Evolutionary conservation across 805 yeast genomes (phyloP).

Genomic region (Spathaspora girioi): DNA sequence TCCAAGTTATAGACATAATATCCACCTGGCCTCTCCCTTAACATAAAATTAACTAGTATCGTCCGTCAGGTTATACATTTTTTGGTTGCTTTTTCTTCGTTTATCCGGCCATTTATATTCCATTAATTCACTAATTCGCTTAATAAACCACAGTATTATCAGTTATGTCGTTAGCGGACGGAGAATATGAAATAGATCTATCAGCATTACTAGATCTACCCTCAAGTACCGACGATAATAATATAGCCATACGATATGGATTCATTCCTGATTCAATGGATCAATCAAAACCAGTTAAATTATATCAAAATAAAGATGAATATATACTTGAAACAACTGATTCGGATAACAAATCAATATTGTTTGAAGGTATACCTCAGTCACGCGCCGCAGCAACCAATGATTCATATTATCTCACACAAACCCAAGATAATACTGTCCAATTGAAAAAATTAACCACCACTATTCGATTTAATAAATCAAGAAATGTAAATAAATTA

Average conservation of each 20-base stretch:
- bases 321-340: slow-evolving; percentile 28
- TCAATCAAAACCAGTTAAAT: slow-evolving; percentile 25
- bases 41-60: too few species aligned
- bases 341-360: slow-evolving; percentile 18
- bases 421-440: slow-evolving; percentile 14
- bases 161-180: slow-evolving; percentile 33
- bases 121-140: not conserved
- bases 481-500: slow-evolving; percentile 32
- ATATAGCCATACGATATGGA: slow-evolving; percentile 36
- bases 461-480: slow-evolving; percentile 34
- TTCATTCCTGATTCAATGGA: slow-evolving; percentile 41
- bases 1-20: too few species aligned
- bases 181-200: slow-evolving; percentile 42
- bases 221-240: slow-evolving; percentile 1
- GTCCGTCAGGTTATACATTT: not conserved
- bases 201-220: slow-evolving; percentile 15
- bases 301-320: slow-evolving; percentile 32
- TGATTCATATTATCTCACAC: slow-evolving; percentile 29
- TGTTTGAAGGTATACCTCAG: slow-evolving; percentile 39
- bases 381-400: slow-evolving; percentile 16
- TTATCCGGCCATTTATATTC: not conserved
- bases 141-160: not conserved
- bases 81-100: not conserved
- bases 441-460: slow-evolving; percentile 23
- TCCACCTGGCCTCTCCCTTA: too few species aligned